Conservation (phyloP, 306 rosid species). For the Quercus bicolor region DNA sequence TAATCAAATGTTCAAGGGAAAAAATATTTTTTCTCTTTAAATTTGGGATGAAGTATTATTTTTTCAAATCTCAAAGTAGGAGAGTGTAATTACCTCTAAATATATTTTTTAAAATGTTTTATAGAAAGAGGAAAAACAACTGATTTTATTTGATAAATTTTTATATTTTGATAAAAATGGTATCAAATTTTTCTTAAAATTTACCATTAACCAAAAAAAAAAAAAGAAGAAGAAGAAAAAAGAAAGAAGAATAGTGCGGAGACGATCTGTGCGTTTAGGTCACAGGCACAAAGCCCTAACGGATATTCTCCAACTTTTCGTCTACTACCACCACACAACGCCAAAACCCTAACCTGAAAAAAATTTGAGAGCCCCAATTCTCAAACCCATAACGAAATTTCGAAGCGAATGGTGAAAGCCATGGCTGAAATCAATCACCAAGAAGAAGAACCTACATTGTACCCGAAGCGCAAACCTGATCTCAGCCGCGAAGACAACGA, state of each 20-base stretch:
- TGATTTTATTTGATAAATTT: too few relatives aligned
- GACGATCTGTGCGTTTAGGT: too few relatives aligned
- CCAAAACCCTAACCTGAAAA: constrained; percentile 12
- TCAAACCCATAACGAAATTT: neutral
- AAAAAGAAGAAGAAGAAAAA: too few relatives aligned
- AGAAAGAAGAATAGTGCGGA: too few relatives aligned
- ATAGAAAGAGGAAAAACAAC: too few relatives aligned
- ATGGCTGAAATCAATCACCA: constrained; percentile 60
- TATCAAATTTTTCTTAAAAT: too few relatives aligned
- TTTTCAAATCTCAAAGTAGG: accelerated
- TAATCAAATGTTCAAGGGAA: accelerated
- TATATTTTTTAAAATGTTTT: too few relatives aligned
- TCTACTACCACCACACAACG: neutral
- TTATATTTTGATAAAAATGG: too few relatives aligned
- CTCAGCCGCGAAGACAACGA: constrained; percentile 29
- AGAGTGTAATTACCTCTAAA: too few relatives aligned
- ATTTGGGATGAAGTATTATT: too few relatives aligned
- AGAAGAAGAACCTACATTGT: constrained; percentile 50
- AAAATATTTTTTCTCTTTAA: too few relatives aligned
- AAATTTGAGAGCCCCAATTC: neutral
- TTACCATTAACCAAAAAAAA: too few relatives aligned
- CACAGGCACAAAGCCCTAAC: neutral
- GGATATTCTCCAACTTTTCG: neutral
- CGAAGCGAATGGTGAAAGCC: neutral
- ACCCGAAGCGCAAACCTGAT: constrained; percentile 59